These are phyloP conservation scores for bread wheat (Triticum aestivum) DNA, from an alignment of 176 grass and related monocot genomes.

Conservation along the genomic window DNA sequence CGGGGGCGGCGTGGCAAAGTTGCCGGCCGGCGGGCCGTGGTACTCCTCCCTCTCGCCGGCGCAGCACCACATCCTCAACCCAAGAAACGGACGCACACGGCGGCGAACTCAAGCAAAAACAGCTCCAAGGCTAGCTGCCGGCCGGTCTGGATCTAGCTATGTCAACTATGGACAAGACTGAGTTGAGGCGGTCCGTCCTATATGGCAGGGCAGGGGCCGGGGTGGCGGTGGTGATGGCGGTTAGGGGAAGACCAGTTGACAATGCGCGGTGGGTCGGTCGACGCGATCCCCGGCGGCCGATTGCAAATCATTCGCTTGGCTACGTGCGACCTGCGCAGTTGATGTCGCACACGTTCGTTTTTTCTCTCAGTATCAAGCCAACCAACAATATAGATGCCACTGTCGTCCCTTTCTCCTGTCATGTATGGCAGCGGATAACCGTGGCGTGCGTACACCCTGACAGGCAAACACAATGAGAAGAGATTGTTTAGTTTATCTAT, in stretches of 20 bases:
- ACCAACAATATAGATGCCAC: no score
- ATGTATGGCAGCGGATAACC: no score
- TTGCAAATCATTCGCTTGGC: background rate
- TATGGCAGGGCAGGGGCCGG: background rate
- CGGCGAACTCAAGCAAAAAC: background rate
- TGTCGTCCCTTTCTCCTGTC: no score
- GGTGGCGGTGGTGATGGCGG: background rate
- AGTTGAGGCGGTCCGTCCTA: background rate
- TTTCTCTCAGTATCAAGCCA: background rate
- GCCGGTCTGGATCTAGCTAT: background rate
- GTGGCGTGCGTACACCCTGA: no score
- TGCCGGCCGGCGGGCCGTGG: constrained; percentile 11
- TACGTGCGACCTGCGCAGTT: constrained; percentile 34
- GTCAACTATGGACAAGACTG: background rate
- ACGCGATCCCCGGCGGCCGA: background rate
- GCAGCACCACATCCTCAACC: constrained; percentile 49
- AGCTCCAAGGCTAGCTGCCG: background rate
- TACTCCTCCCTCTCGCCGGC: constrained; percentile 33
- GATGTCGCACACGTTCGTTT: background rate
- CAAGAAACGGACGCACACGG: background rate
- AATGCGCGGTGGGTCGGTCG: background rate
- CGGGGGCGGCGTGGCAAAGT: constrained; percentile 24
- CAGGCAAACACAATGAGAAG: no score
- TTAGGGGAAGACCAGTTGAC: background rate
- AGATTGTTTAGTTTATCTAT: no score